Base-by-base conservation (phyloP, 345 rosid genomes). In the Lepidium aucheri region DNA sequence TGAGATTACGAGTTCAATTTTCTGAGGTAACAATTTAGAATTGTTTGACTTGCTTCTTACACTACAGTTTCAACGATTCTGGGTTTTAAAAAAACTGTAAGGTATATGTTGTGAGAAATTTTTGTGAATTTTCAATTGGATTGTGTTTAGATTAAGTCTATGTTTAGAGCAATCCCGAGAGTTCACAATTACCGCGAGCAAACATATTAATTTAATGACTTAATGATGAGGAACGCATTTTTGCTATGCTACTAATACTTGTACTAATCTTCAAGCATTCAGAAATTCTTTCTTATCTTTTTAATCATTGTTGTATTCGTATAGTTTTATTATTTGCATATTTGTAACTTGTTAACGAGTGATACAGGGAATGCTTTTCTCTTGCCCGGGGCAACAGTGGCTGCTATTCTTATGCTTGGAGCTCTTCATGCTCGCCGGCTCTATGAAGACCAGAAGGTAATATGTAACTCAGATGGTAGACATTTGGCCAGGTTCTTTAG, bases 351-450 rank as follows among this genome's bases (percentile, higher is more conserved):
- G 8, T 5, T 15, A 15, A 40, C 17, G 32, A 43, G 30, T 54
- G 39, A 30, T 75, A 63, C 74, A 89, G 99, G 96, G 54, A 88
- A 81, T 66, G 63, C 66, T 46, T 85, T 84, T 76, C 74, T 90
- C 68, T 50, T 94, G 60, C 95, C 99, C 3, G 95, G 96, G 52
- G 99, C 99, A 34, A 94, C 97, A 12, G 79, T 80, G 24, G 97
- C 99, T 38, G 88, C 96, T 56, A 67, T 94, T 3, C 89, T 94
- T 67, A 94, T 94, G 99, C 95, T 94, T 47, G 97, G 96, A 36
- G 96, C 83, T 36, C 99, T 94, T 63, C 99, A 94, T 54, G 96
- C 89, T 39, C 96, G 97, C 17, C 85, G 99, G 9, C 82, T 94
- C 26, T 94, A 94, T 49, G 85, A 81, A 58, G 99, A 90, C 70